Conservation (phyloP, 257 asterid species). For the Oldenlandia corymbosa region DNA sequence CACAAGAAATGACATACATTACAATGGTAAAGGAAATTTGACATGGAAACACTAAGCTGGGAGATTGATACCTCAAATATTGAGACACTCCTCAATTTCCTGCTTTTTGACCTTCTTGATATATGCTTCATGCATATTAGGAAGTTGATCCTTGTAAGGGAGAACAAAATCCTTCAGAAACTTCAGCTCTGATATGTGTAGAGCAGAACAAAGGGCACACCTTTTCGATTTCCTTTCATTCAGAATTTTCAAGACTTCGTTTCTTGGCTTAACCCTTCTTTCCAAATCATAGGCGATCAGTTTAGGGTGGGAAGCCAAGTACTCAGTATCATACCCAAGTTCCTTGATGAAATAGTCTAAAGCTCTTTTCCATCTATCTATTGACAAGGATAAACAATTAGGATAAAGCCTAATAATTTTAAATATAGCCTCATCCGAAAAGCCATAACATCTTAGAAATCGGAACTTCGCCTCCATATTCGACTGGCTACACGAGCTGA, state of each 20-base stretch:
- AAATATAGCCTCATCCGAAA: slow-evolving; percentile 17
- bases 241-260: slow-evolving; percentile 10
- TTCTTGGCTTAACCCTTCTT: slow-evolving; percentile 20
- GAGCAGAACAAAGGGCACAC: background rate
- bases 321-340: slow-evolving; percentile 6
- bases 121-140: slow-evolving; percentile 11
- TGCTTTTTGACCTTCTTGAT: background rate
- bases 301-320: slow-evolving; percentile 10
- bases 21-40: no score
- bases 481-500: background rate
- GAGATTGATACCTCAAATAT: no score
- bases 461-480: background rate
- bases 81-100: background rate
- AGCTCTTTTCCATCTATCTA: background rate
- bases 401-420: background rate
- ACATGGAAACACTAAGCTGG: no score
- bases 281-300: slow-evolving; percentile 13
- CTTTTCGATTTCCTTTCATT: slow-evolving; percentile 13
- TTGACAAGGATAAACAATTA: background rate
- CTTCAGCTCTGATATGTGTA: slow-evolving; percentile 1
- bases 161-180: slow-evolving; percentile 13
- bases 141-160: slow-evolving; percentile 17
- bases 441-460: slow-evolving; percentile 26
- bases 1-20: no score
- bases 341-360: slow-evolving; percentile 13